Percentiles rank a stretch among this genome's conserved stretches.
Conservation (phyloP, 2,329 filamentous ascomycete species). For the Venturia nashicola region DNA sequence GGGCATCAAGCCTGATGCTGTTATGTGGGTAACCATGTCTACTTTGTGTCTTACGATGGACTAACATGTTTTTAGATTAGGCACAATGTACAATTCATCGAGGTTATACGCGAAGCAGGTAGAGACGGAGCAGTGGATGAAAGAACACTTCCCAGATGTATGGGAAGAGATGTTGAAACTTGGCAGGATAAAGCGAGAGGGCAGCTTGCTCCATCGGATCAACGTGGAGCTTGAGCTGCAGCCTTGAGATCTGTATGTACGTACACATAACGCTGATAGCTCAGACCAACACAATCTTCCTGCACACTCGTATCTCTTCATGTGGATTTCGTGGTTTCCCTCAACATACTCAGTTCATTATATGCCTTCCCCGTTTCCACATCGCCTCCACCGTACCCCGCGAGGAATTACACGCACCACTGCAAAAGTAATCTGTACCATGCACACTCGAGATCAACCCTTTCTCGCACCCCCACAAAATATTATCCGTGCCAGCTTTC, state of each 20-base stretch:
- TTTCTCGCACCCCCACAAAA: too few species aligned
- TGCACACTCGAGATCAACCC: too few species aligned
- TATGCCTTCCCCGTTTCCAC: too few species aligned
- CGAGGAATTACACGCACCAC: too few species aligned
- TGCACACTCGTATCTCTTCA: not conserved
- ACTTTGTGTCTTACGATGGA: not conserved
- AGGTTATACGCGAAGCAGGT: not conserved
- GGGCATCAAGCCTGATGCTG: constrained; percentile 3
- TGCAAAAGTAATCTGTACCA: too few species aligned
- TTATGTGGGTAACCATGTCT: constrained; percentile 6
- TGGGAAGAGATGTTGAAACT: not conserved
- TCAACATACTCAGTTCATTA: too few species aligned
- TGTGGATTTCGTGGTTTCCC: too few species aligned
- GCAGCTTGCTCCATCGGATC: not conserved
- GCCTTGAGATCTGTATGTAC: not conserved
- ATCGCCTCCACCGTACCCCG: too few species aligned
- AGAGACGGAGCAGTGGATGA: constrained; percentile 1
- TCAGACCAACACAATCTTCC: not conserved
- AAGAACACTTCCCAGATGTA: not conserved
- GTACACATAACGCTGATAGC: not conserved
- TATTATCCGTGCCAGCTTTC: too few species aligned
- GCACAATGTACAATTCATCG: constrained; percentile 3
- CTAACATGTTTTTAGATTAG: not conserved
- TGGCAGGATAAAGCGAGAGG: not conserved
- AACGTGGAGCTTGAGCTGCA: not conserved